phyloP scores from a whole-genome alignment of 768 basidiomycete genomes.

The Leccinum barrowsii region DNA sequence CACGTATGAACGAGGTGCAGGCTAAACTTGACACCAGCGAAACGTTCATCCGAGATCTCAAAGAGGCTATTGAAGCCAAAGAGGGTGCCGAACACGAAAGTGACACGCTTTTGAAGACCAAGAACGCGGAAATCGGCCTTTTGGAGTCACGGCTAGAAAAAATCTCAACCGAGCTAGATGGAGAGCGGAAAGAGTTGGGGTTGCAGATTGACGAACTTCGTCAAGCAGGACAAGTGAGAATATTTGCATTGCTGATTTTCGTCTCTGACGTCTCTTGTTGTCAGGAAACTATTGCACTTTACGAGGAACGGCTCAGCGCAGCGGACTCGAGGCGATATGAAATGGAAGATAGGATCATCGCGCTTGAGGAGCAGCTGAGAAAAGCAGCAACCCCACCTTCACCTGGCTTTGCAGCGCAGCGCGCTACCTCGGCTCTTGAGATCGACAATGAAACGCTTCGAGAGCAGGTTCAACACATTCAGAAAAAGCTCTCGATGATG shows the following conservation, averaged over 20 bases:
- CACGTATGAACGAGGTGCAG: conserved; percentile 39
- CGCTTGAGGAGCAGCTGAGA: conserved; percentile 52
- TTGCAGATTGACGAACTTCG: conserved; percentile 80
- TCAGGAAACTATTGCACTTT: conserved; percentile 91
- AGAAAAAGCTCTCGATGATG: conserved; percentile 66
- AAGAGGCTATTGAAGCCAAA: conserved; percentile 50
- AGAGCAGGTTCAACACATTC: conserved; percentile 87
- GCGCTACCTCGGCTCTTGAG: conserved; percentile 68
- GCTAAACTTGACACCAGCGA: conserved; percentile 44
- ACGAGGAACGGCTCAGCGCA: conserved; percentile 81
- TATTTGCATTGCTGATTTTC: neutral
- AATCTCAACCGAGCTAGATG: conserved; percentile 43
- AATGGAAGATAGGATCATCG: conserved; percentile 60
- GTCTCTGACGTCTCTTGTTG: conserved; percentile 1
- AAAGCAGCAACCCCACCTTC: conserved; percentile 31
- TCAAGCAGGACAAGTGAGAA: conserved; percentile 77
- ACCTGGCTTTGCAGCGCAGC: conserved; percentile 34
- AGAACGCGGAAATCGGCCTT: conserved; percentile 57
- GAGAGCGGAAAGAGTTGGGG: conserved; percentile 66
- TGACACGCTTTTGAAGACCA: conserved; percentile 47
- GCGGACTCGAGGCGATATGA: conserved; percentile 75
- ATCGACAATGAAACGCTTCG: conserved; percentile 94
- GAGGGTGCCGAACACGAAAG: conserved; percentile 49
- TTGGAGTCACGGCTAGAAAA: conserved; percentile 48
- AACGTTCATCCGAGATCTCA: conserved; percentile 44